Conservation (phyloP, 2,329 filamentous ascomycete species). For the Talaromyces sp. region DNA sequence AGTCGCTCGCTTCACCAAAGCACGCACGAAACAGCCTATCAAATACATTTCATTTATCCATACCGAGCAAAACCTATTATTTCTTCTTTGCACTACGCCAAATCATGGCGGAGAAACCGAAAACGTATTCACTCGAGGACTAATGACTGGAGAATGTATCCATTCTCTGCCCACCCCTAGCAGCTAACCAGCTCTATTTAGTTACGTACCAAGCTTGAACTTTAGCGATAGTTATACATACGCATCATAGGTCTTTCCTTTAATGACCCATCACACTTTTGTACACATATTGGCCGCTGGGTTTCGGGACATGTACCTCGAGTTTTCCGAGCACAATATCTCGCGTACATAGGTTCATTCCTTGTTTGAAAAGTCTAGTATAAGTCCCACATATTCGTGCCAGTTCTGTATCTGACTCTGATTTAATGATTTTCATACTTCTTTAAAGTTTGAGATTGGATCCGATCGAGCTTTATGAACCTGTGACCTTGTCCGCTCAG, state of each 20-base stretch:
- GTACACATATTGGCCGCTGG: neutral
- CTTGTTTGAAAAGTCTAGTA: neutral
- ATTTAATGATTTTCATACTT: neutral
- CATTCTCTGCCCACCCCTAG: neutral
- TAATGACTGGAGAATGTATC: neutral
- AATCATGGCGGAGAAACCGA: neutral
- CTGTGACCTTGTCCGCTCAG: neutral
- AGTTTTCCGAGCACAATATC: neutral
- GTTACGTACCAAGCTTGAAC: too few species aligned
- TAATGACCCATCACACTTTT: neutral
- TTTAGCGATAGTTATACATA: neutral
- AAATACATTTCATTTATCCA: neutral
- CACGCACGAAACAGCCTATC: neutral
- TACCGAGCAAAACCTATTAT: neutral
- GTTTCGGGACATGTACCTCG: neutral
- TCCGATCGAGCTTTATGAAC: neutral
- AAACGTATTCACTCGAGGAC: too few species aligned
- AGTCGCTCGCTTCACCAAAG: neutral
- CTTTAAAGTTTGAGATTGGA: neutral
- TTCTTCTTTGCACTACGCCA: neutral
- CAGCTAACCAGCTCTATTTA: neutral
- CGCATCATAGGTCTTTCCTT: neutral
- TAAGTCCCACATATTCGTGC: conserved; percentile 4
- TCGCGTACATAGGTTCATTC: neutral
- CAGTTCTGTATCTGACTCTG: neutral